Evolutionary conservation across 2,329 filamentous ascomycete species (phyloP).

Genomic region (Clonostachys byssicola): DNA sequence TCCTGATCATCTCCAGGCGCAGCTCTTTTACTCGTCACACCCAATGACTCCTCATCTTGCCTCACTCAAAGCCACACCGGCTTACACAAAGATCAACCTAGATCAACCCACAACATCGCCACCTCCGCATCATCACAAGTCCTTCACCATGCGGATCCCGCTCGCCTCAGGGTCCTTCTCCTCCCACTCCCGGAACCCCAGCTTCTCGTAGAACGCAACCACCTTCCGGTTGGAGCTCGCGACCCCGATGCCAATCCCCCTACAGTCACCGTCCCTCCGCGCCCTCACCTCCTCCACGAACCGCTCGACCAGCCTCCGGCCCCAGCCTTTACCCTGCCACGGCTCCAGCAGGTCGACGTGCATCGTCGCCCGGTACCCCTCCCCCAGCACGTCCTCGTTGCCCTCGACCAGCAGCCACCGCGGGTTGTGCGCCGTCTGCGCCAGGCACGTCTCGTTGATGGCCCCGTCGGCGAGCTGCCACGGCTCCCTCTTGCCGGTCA

Average conservation of each 20-base stretch:
- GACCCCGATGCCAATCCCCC: constrained; percentile 38
- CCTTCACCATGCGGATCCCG: constrained; percentile 35
- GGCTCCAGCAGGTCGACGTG: constrained; percentile 41
- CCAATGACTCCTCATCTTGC: too few species aligned
- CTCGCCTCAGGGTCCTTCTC: constrained; percentile 20
- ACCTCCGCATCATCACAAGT: constrained; percentile 8
- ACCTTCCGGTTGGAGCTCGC: constrained; percentile 41
- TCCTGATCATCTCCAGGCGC: too few species aligned
- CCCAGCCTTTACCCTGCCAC: constrained; percentile 39
- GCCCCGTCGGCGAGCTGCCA: constrained; percentile 17
- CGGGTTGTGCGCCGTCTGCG: constrained; percentile 35
- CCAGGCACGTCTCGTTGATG: constrained; percentile 21
- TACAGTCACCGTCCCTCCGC: constrained; percentile 5
- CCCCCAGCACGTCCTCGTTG: constrained; percentile 22
- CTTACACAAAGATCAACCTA: too few species aligned
- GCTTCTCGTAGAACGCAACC: constrained; percentile 40
- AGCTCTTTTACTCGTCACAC: too few species aligned
- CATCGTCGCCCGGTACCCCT: constrained; percentile 36
- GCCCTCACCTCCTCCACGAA: constrained; percentile 32
- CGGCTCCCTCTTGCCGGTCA: constrained; percentile 19
- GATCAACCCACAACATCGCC: too few species aligned
- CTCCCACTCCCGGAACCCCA: constrained; percentile 35
- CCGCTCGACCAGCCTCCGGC: constrained; percentile 29
- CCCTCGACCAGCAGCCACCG: constrained; percentile 30
- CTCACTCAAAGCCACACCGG: too few species aligned